phyloP scores from a whole-genome alignment of 2,329 filamentous ascomycete genomes.

The Talaromyces funiculosus region DNA sequence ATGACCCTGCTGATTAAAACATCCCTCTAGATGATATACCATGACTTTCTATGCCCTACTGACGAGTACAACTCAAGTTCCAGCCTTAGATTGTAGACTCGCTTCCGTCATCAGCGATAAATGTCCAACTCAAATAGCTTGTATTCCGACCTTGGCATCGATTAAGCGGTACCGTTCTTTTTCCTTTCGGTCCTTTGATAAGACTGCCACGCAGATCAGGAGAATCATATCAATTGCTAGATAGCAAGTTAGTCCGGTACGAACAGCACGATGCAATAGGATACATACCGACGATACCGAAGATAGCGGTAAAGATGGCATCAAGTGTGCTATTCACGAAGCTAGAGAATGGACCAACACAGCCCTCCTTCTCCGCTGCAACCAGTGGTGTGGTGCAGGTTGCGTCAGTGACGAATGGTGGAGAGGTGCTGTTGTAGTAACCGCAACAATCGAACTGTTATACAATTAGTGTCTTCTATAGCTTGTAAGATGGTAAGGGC shows the following conservation, averaged over 20 bases:
- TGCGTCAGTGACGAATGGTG: constrained; percentile 64
- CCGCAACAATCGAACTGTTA: constrained; percentile 76
- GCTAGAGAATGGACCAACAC: constrained; percentile 59
- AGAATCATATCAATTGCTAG: constrained; percentile 60
- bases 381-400: constrained; percentile 65
- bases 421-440: constrained; percentile 66
- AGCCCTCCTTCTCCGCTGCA: constrained; percentile 65
- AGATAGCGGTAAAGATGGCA: constrained; percentile 70
- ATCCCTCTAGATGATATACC: background rate
- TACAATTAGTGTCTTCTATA: background rate
- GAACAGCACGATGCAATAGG: background rate
- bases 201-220: constrained; percentile 65
- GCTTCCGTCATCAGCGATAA: constrained; percentile 34
- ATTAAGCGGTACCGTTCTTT: constrained; percentile 72
- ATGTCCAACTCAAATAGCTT: background rate
- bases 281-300: constrained; percentile 65
- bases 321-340: constrained; percentile 69
- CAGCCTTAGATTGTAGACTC: constrained; percentile 1
- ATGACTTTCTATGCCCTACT: background rate
- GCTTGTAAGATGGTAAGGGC: constrained; percentile 18
- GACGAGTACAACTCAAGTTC: constrained; percentile 5
- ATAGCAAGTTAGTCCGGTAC: background rate
- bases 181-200: constrained; percentile 76
- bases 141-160: constrained; percentile 66
- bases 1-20: background rate